Conservation (phyloP, 176 grass and related monocot species). For the Hyparrhenia diplandra region DNA sequence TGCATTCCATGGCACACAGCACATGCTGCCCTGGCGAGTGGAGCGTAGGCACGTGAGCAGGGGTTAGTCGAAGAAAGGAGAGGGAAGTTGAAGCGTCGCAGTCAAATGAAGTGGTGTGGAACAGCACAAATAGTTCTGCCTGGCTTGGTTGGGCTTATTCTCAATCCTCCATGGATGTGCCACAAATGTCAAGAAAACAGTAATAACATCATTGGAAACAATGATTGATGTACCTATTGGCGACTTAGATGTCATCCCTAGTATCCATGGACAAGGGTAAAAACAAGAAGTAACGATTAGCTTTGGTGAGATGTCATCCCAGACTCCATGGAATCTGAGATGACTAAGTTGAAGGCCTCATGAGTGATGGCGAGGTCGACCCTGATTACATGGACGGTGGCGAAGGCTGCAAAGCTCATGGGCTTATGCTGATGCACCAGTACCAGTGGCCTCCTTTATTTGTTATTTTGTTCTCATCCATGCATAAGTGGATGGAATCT, state of each 20-base stretch:
- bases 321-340: neutral
- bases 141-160: neutral
- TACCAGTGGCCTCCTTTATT: neutral
- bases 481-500: neutral
- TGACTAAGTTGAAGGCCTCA: neutral
- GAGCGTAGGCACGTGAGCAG: neutral
- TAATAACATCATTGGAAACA: neutral
- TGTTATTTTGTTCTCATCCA: too few species aligned
- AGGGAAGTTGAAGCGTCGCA: neutral
- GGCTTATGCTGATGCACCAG: neutral
- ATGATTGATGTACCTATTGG: neutral
- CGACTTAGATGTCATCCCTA: neutral
- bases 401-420: neutral
- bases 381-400: neutral
- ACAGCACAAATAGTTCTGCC: neutral
- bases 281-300: neutral
- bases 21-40: neutral
- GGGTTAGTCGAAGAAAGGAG: neutral
- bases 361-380: neutral
- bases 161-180: too few species aligned
- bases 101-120: neutral
- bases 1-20: neutral
- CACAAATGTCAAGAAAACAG: neutral
- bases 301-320: neutral
- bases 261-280: neutral